Evolutionary conservation across 2,329 filamentous ascomycete species (phyloP), one percentile per base, ranked within the genome.

Genomic region (Elsinoe fawcettii): DNA sequence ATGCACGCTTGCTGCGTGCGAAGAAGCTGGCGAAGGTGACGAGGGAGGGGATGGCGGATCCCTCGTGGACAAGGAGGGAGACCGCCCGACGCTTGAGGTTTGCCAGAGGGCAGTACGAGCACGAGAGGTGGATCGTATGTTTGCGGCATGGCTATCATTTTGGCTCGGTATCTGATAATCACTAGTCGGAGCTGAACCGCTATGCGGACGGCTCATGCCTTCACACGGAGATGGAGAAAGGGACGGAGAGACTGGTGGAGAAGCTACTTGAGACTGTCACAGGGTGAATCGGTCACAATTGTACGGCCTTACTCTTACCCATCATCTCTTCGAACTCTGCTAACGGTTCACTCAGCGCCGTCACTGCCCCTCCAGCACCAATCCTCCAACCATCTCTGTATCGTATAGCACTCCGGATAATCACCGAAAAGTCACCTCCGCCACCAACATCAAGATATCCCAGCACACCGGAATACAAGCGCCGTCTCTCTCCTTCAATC

Each of bases 271-370:
- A 8, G 37, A 11, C 2, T 3, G 32, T 16, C 2, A 47, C 49
- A 25, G 66, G 36, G 57, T 67, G 57, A 51, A 62, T 66, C 47
- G 69, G 64, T 23, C 49, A 56, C 22, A 56, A 37, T 20, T 56
- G 54, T 49, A 56, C 54, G 12, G 54, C 54, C 30, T 30, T 36
- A 55, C 74, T 67, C 64, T 78, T 78, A 47, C 67, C 69, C 20
- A 71, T 59, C 90, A 97, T 96, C 76, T 97, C 93, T 60, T 95
- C 88, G 73, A 85, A 86, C 75, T 97, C 92, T 2, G 84, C 89
- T 58, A 85, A 78, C 0, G 86, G 77, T 2, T 86, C 88, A 68
- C 90, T 96, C 58, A 96, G 76, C 22, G 84, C 86, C 1, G 92
- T 97, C 14, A 97, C 84, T 0, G 92, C 92, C 1, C 92, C 93